Evolutionary conservation across 148 eudicot species (phyloP).

Genomic region (Drosera capensis): DNA sequence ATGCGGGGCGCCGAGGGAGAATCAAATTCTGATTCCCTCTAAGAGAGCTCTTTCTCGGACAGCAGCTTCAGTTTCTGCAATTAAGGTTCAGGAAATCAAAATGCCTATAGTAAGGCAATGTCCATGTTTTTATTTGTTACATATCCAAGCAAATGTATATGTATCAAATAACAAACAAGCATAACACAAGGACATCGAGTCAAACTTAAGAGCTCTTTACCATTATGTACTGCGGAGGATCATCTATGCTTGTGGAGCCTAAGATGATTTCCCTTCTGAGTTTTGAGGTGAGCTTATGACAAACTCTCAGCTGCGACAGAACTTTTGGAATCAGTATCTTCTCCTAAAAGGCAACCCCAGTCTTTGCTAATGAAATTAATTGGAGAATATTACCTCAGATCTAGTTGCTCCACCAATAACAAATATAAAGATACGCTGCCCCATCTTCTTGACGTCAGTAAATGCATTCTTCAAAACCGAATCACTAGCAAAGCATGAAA

Average conservation of each 20-base stretch:
- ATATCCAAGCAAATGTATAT: no score
- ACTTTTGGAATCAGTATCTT: neutral
- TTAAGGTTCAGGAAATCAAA: neutral
- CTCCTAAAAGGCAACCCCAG: no score
- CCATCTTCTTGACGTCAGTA: slow-evolving; percentile 66
- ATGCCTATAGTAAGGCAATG: no score
- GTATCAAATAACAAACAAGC: no score
- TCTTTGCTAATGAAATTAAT: no score
- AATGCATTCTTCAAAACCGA: slow-evolving; percentile 41
- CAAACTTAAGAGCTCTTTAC: slow-evolving; percentile 16
- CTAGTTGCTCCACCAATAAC: slow-evolving; percentile 90
- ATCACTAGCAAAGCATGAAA: slow-evolving; percentile 35
- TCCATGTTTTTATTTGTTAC: no score
- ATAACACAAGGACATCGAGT: no score
- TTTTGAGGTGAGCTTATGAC: slow-evolving; percentile 89
- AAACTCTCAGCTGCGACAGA: slow-evolving; percentile 56
- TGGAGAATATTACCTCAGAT: slow-evolving; percentile 69
- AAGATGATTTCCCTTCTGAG: slow-evolving; percentile 78
- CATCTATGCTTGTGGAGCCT: slow-evolving; percentile 80
- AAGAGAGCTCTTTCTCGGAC: slow-evolving; percentile 29
- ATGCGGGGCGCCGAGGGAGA: no score
- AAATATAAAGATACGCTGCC: slow-evolving; percentile 77
- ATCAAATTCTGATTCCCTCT: slow-evolving; percentile 20
- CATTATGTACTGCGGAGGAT: slow-evolving; percentile 72
- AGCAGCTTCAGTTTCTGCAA: slow-evolving; percentile 55